A percentile compares a stretch with the other conserved stretches of the same genome.
phyloP scores from a whole-genome alignment of 352 stramenopile species.

The Globisporangium parvum region DNA sequence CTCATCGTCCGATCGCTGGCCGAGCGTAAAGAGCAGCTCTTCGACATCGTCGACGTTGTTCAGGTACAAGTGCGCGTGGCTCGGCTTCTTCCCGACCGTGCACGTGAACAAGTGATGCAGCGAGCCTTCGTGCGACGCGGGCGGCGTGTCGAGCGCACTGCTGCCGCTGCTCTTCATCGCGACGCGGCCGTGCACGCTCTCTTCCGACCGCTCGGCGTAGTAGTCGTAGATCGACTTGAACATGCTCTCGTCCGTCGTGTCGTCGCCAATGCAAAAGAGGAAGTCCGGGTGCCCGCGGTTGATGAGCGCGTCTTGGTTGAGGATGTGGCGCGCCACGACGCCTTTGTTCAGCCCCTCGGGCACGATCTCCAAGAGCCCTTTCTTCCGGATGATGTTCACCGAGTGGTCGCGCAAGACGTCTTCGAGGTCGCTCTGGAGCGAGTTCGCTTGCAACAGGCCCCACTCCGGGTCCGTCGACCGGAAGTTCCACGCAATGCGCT shows the following conservation, averaged over 20 bases:
- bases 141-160: conserved; percentile 16
- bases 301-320: conserved; percentile 80
- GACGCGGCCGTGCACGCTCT: conserved; percentile 55
- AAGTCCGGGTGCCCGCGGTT: conserved; percentile 90
- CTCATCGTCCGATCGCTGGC: conserved; percentile 21
- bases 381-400: conserved; percentile 79
- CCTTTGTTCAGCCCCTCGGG: conserved; percentile 95
- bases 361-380: conserved; percentile 94
- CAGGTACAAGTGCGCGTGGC: conserved; percentile 86
- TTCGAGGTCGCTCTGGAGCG: conserved; percentile 84
- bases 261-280: conserved; percentile 95
- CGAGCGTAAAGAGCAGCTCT: conserved; percentile 63
- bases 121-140: conserved; percentile 34
- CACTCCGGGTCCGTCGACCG: conserved; percentile 96
- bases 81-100: conserved; percentile 90
- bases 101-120: conserved; percentile 88
- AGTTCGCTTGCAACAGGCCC: conserved; percentile 93
- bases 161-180: conserved; percentile 1
- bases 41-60: conserved; percentile 88
- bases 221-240: conserved; percentile 93
- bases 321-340: conserved; percentile 93
- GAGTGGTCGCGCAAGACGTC: conserved; percentile 68
- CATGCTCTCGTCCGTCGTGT: conserved; percentile 98
- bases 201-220: conserved; percentile 82
- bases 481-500: conserved; percentile 97